Evolutionary conservation across 352 stramenopile species (phyloP).

Genomic region (Pythium oligandrum): DNA sequence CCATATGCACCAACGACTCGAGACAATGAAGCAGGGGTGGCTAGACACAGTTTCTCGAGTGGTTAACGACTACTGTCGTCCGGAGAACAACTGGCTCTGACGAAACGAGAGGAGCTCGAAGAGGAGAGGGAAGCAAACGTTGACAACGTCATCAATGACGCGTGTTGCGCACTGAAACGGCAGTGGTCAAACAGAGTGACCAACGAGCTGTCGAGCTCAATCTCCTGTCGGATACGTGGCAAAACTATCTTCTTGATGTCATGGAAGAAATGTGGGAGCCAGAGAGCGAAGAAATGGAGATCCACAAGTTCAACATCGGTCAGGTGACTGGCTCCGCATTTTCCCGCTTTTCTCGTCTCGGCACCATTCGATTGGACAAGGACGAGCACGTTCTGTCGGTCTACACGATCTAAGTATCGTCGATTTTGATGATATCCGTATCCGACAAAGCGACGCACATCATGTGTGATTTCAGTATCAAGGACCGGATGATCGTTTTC

Average conservation of each 20-base stretch:
- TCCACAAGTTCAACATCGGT: background rate
- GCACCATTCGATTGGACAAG: background rate
- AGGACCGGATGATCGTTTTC: constrained; percentile 7
- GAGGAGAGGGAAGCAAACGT: background rate
- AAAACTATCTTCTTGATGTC: background rate
- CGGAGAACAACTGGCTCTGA: background rate
- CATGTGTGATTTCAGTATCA: constrained; percentile 7
- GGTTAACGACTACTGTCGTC: background rate
- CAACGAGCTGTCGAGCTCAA: background rate
- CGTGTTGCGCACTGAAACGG: background rate
- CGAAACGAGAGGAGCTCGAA: background rate
- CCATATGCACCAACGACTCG: constrained; percentile 7
- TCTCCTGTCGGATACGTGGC: background rate
- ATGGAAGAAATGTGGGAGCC: background rate
- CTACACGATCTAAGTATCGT: background rate
- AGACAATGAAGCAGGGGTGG: constrained; percentile 9
- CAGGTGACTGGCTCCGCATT: too few species aligned
- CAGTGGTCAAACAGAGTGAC: background rate
- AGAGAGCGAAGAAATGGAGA: background rate
- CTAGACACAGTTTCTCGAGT: background rate
- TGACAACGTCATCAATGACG: background rate
- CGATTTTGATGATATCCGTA: background rate
- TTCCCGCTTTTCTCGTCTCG: background rate
- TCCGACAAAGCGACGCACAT: background rate
- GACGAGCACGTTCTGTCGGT: background rate